Base-by-base conservation (phyloP, 768 basidiomycete species). In the Scleroderma bovista region DNA sequence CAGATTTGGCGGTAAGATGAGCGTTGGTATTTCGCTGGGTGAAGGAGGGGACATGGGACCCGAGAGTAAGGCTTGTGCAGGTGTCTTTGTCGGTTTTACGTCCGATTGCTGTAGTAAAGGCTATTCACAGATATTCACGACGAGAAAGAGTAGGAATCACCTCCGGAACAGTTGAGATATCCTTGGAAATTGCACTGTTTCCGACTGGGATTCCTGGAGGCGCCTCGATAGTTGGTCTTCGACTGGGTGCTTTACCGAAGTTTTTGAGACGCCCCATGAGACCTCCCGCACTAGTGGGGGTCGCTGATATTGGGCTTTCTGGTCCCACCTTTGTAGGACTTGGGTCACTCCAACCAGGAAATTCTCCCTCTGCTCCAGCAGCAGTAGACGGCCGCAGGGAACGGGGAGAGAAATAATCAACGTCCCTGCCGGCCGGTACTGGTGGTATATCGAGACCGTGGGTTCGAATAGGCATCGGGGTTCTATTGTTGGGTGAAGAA, bases 191-290 rank as follows among this genome's bases (percentile, higher is more conserved):
- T 6, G 54, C 57, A 33, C 44, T 54, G 40, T 11, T 55, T 29
- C 48, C 48, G 23, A 59, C 51, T 13, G 67, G 61, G 38, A 68
- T 66, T 31, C 55, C 63, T 16, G 60, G 61, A 19, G 46, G 24
- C n/a, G 32, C 16, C 24, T 67, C 66, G 2, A 47, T 62, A 3
- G 38, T 17, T 9, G 49, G 29, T 39, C 45, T 69, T 56, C 71
- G 67, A 55, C 70, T 73, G 43, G 75, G 66, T 46, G 71, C 76
- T 66, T 84, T 87, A 9, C 85, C 86, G 53, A 93, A 79, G 47
- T 71, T 83, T 64, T 84, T 88, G 51, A 93, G 66, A 53, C 86
- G 78, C 1, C 90, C 88, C 78, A 94, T 93, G 47, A 93, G 66
- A 2, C 86, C 78, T 22, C 74, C 72, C 24, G 72, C 59, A 15